Evolutionary conservation across 2,329 filamentous ascomycete species (phyloP), one percentile per base, ranked within the genome.

Genomic region (Fonsecaea nubica): DNA sequence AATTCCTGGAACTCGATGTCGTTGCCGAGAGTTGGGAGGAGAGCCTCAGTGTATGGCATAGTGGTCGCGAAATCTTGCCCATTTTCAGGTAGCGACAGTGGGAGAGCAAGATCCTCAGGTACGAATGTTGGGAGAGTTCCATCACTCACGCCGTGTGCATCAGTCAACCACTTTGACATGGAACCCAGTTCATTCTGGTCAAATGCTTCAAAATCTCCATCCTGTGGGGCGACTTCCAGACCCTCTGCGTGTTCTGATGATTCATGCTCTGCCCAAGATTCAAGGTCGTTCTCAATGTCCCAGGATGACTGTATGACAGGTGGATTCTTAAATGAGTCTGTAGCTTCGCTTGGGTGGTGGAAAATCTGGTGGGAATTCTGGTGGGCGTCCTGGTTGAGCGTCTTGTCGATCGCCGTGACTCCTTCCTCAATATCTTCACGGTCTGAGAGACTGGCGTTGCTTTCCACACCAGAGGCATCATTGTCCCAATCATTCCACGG

Each of bases 401-500:
- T 50, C 21, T 50, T 25, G 45, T 12, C 4, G 21, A 10, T 50
- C 4, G 45, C 7, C 21, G 45, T 25, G 12, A 5, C 45, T 25
- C 4, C 21, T 15, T 40, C 36, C 9, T 30, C 45, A 9, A 21
- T 21, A 5, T n/a, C 12, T 8, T 15, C 9, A 10, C 2, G 45
- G 10, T 30, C 13, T 21, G 15, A 0, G 12, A 5, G 25, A 30
- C 12, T 50, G 45, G 18, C 25, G 18, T 50, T 25, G 18, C 12
- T 13, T 15, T 30, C 12, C 10, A 8, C 45, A 50, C 3, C 33
- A 18, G 30, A 30, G 4, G 52, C 33, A 25, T 59, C 57, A 9
- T 21, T 8, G 13, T 38, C 18, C 48, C 54, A 53, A 5, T 25
- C 52, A 33, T 54, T 45, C 64, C 64, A 66, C 8, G 55, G 48